Base-by-base conservation (phyloP, 2,329 filamentous ascomycete species). In the Colletotrichum tabaci region DNA sequence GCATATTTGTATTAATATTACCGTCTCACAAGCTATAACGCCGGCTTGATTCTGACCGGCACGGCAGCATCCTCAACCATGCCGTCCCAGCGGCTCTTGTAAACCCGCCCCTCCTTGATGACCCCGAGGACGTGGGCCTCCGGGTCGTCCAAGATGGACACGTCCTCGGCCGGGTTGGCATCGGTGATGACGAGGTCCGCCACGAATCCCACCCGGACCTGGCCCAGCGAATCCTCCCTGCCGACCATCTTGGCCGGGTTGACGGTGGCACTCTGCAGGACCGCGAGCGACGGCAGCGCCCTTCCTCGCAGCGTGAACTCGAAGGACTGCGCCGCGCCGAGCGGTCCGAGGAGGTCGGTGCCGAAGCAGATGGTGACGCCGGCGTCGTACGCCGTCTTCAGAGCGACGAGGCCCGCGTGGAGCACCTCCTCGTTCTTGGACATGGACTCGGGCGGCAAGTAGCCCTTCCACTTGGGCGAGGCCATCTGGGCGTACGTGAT, bases 351-450 rank as follows among this genome's bases (percentile, higher is more conserved):
- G 1, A 81, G 77, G 65, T 82, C 80, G 0, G 86, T 86, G 0
- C 88, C 88, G 73, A 85, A 89, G 77, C 87, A 90, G 53, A 90
- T 86, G 0, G 82, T 87, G 0, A 90, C 87, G 0, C 88, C 88
- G 0, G 85, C 86, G 13, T 87, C 82, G 30, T 82, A 78, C 4
- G 87, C 87, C 23, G 89, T 84, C 64, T 85, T 81, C 12, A 90
- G 78, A 0, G 84, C 82, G 13, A 79, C 73, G 13, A 89, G 74
- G 2, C 88, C 88, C 1, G 80, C 80, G 6, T 82, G 77, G 4
- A 89, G 79, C 1, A 89, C 87, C 67, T 84, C 79, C 8, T 82
- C 73, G 67, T 89, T 89, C 81, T 90, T 90, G 16, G 76, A 78
- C 21, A 79, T 81, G 7, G 82, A 83, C 30, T 83, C 82, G 2